phyloP scores from a whole-genome alignment of 805 yeast genomes.

The Maudiozyma pseudohumilis region DNA sequence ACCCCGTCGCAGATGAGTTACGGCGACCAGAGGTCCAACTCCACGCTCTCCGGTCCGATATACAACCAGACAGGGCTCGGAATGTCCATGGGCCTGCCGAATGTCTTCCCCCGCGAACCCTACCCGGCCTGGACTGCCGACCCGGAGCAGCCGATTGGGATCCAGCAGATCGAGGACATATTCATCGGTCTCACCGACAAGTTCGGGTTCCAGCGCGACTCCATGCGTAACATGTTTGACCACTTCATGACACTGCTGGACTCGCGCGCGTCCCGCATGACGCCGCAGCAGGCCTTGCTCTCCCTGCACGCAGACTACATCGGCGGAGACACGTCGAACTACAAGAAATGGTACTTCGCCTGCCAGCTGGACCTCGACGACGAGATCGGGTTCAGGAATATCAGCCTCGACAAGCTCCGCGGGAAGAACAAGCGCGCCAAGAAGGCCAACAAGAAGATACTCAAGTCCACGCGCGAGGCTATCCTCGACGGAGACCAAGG shows the following conservation, averaged over 20 bases:
- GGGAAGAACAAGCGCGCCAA: slow-evolving; percentile 76
- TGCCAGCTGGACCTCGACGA: slow-evolving; percentile 72
- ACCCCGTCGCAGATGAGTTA: slow-evolving; percentile 80
- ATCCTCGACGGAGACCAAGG: slow-evolving; percentile 1
- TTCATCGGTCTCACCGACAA: slow-evolving; percentile 74
- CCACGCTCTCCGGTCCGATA: slow-evolving; percentile 20
- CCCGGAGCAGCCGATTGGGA: slow-evolving; percentile 72
- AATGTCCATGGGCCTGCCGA: not conserved
- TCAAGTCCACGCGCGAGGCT: slow-evolving; percentile 35
- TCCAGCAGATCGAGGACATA: slow-evolving; percentile 77
- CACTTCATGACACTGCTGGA: slow-evolving; percentile 77
- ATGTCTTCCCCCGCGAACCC: slow-evolving; percentile 70
- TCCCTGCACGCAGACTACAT: slow-evolving; percentile 79
- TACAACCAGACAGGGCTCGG: slow-evolving; percentile 1
- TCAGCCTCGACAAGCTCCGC: slow-evolving; percentile 60
- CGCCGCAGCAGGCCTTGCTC: slow-evolving; percentile 74
- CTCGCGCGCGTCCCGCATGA: slow-evolving; percentile 78
- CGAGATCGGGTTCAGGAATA: slow-evolving; percentile 45
- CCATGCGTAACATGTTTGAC: slow-evolving; percentile 85
- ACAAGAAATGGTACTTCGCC: slow-evolving; percentile 85
- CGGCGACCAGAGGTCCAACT: slow-evolving; percentile 61
- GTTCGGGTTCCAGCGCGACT: slow-evolving; percentile 85
- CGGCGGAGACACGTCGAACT: slow-evolving; percentile 82
- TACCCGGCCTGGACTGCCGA: slow-evolving; percentile 99
- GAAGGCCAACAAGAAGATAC: slow-evolving; percentile 58